Evolutionary conservation across 2,329 filamentous ascomycete genomes (phyloP).

Genomic region (Trichophyton benhamiae): DNA sequence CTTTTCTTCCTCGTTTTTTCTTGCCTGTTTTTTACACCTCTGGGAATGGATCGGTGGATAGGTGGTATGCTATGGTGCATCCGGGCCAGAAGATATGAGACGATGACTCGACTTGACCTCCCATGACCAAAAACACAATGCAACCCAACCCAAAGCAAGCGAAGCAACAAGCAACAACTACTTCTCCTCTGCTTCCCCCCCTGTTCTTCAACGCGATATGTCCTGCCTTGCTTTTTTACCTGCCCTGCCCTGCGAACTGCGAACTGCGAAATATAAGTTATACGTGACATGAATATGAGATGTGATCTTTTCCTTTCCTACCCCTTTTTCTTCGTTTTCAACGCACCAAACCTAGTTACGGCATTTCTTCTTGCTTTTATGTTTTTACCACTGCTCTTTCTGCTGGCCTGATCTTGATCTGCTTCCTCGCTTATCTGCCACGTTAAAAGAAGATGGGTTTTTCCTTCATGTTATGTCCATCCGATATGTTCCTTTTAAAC

Average conservation of each 20-base stretch:
- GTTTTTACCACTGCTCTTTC: background rate
- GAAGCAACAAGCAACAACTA: too few species aligned
- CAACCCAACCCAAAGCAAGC: too few species aligned
- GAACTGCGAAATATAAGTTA: slow-evolving; percentile 1
- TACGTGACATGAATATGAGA: slow-evolving; percentile 10
- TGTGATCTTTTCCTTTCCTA: slow-evolving; percentile 2
- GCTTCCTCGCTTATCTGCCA: background rate
- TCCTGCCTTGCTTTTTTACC: too few species aligned
- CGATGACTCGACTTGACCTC: too few species aligned
- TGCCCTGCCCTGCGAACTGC: background rate
- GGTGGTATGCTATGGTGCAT: too few species aligned
- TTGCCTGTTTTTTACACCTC: background rate
- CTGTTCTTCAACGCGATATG: background rate
- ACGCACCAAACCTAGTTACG: background rate
- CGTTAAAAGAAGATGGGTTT: background rate
- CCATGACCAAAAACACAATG: too few species aligned
- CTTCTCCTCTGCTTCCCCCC: background rate
- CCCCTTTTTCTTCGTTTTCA: background rate
- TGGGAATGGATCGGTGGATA: too few species aligned
- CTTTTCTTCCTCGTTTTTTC: background rate
- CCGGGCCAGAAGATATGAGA: too few species aligned
- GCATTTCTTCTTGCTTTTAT: background rate
- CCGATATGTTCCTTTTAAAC: background rate
- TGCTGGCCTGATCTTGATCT: background rate
- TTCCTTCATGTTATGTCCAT: background rate